phyloP scores from a whole-genome alignment of 495 filamentous ascomycete genomes.

The Podospora didyma region DNA sequence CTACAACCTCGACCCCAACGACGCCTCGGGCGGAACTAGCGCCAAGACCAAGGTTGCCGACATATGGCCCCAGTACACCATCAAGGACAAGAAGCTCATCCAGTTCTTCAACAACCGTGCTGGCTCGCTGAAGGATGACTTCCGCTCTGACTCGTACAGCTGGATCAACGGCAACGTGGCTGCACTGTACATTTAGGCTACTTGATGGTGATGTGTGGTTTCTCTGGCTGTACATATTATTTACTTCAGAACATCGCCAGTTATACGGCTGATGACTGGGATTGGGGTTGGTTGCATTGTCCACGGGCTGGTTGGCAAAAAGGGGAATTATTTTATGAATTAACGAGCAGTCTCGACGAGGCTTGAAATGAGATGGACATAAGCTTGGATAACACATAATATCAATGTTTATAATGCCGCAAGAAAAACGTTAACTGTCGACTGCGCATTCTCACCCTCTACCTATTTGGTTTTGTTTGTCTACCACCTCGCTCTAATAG shows the following conservation, averaged over 20 bases:
- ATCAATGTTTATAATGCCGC: too few relatives aligned
- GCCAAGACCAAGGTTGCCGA: conserved; percentile 27
- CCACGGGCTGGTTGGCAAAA: too few relatives aligned
- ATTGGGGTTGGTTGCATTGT: too few relatives aligned
- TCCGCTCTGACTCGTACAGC: conserved; percentile 46
- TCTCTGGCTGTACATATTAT: not conserved
- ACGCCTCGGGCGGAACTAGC: conserved; percentile 31
- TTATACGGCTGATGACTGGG: not conserved
- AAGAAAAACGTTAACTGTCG: too few relatives aligned
- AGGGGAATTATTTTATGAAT: too few relatives aligned
- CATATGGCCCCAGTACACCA: conserved; percentile 61
- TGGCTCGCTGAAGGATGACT: conserved; percentile 54
- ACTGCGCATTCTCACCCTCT: too few relatives aligned
- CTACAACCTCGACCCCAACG: conserved; percentile 62
- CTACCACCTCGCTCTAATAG: too few relatives aligned
- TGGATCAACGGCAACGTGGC: conserved; percentile 45
- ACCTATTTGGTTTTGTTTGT: too few relatives aligned
- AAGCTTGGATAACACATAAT: too few relatives aligned
- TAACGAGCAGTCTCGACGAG: too few relatives aligned
- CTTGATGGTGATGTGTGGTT: not conserved
- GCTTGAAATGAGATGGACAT: too few relatives aligned
- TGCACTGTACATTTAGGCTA: conserved; percentile 46
- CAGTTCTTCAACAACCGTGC: conserved; percentile 48
- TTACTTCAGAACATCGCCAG: not conserved
- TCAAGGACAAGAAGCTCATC: conserved; percentile 48